phyloP scores from a whole-genome alignment of 1,139 yeast genomes.

The Candida frijolesensis region DNA sequence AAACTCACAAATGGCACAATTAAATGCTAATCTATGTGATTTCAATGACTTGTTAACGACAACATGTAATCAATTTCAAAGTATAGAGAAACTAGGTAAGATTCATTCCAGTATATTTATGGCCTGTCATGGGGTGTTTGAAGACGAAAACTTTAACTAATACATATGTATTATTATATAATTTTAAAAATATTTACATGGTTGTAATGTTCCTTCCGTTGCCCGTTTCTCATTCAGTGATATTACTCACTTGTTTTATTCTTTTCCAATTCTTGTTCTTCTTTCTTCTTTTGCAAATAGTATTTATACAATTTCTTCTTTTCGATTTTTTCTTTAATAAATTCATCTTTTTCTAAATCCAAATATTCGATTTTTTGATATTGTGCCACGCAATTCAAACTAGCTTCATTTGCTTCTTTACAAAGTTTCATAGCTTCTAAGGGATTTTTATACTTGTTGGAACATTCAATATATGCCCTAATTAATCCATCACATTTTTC shows the following conservation, averaged over 20 bases:
- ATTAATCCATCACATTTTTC: constrained; percentile 70
- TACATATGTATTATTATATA: background rate
- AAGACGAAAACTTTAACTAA: constrained; percentile 39
- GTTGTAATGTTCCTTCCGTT: background rate
- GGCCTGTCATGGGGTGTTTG: constrained; percentile 67
- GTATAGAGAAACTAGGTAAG: constrained; percentile 58
- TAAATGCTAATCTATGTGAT: constrained; percentile 60
- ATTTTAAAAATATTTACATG: background rate
- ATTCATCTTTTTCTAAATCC: constrained; percentile 69
- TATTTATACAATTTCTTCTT: constrained; percentile 24
- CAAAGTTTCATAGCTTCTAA: constrained; percentile 65
- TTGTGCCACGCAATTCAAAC: constrained; percentile 59
- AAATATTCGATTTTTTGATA: constrained; percentile 69
- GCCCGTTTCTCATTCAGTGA: background rate
- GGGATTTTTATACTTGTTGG: constrained; percentile 44
- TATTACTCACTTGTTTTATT: background rate
- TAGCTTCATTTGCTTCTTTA: constrained; percentile 31
- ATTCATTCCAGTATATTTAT: constrained; percentile 64
- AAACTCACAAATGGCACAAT: constrained; percentile 63
- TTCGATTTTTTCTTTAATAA: constrained; percentile 57
- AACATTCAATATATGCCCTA: constrained; percentile 45
- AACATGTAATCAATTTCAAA: constrained; percentile 58
- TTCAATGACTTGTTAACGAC: constrained; percentile 56
- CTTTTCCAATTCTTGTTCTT: constrained; percentile 1
- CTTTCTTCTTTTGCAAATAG: constrained; percentile 8